Base-by-base conservation (phyloP, 75 land plant species). In the Selaginella tamariscina region DNA sequence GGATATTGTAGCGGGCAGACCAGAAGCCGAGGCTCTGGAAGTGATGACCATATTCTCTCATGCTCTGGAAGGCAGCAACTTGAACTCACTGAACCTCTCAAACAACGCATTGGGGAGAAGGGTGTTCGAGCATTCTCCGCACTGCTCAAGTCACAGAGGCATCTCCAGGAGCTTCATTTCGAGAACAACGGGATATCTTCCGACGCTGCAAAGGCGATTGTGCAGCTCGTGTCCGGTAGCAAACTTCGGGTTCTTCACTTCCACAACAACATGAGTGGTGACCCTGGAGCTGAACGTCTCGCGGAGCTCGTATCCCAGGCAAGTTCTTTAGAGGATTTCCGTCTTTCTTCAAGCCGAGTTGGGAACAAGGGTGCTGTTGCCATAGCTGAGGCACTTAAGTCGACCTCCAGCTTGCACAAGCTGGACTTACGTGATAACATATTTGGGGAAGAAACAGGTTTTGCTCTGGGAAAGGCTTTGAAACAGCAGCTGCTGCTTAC, bases 331-430 rank as follows among this genome's bases (percentile, higher is more conserved):
- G 24, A 59, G 56, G 21, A 74, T 23, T 94, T 94, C 66, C 75
- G 84, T 24, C 87, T 97, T 67, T 94, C 96, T 0, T 94, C 98
- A n/a, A 83, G 87, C 1, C 81, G 98, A 71, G 80, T 94, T 27
- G 96, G 71, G 31, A 79, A 81, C 22, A 83, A 83, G 30, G 96
- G 98, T 55, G 98, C 86, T 27, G 65, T 83, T 49, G 83, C 84
- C 27, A 69, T 94, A 62, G 77, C 84, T 33, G 73, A 82, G 70
- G 86, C 96, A 32, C 74, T 94, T 64, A 70, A 56, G 32, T 30
- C 56, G 29, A 85, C 83, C 33, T 54, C 65, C 11, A 56, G 77
- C 44, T 66, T 94, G 71, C 85, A 70, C 76, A 87, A 76, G 66
- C 73, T 94, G 54, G 98, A 94, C 72, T 56, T 94, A 1, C 59